phyloP scores from a whole-genome alignment of 192 early-diverging fungal species.

The Umbelopsis sp. region DNA sequence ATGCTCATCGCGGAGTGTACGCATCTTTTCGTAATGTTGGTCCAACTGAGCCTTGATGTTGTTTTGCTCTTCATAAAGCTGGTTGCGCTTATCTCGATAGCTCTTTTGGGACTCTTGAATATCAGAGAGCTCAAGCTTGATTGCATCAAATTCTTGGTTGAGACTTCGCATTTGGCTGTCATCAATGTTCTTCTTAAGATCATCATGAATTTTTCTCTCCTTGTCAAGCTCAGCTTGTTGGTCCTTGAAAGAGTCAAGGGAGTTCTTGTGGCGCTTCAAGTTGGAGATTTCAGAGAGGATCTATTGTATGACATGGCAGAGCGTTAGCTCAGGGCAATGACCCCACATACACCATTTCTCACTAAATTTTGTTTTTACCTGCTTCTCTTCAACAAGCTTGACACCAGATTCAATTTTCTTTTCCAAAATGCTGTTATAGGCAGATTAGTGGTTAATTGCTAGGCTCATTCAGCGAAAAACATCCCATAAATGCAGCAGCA shows the following conservation, averaged over 20 bases:
- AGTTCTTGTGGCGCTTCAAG: constrained; percentile 77
- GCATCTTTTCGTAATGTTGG: constrained; percentile 65
- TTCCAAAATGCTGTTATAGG: constrained; percentile 62
- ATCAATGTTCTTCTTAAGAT: constrained; percentile 70
- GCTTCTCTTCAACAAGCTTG: constrained; percentile 87
- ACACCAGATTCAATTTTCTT: constrained; percentile 78
- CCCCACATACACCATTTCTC: background rate
- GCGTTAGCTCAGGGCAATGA: background rate
- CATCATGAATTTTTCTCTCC: constrained; percentile 60
- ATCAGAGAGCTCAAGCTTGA: constrained; percentile 73
- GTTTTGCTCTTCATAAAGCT: constrained; percentile 72
- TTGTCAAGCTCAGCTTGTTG: constrained; percentile 58
- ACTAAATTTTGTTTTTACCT: constrained; percentile 38
- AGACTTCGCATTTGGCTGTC: constrained; percentile 63
- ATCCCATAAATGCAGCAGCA: too few relatives aligned
- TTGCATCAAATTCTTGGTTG: constrained; percentile 65
- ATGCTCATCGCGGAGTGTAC: constrained; percentile 69
- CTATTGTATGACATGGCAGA: constrained; percentile 34
- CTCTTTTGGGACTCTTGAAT: constrained; percentile 63
- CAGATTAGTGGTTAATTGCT: background rate
- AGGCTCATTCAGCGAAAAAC: background rate
- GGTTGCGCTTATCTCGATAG: constrained; percentile 64
- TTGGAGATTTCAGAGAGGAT: constrained; percentile 79
- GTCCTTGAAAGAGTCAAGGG: constrained; percentile 62
- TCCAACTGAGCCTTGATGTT: constrained; percentile 72